A percentile compares a stretch with the other conserved stretches of the same genome.
phyloP scores from a whole-genome alignment of 345 rosid genomes.

The Reutealis trisperma region DNA sequence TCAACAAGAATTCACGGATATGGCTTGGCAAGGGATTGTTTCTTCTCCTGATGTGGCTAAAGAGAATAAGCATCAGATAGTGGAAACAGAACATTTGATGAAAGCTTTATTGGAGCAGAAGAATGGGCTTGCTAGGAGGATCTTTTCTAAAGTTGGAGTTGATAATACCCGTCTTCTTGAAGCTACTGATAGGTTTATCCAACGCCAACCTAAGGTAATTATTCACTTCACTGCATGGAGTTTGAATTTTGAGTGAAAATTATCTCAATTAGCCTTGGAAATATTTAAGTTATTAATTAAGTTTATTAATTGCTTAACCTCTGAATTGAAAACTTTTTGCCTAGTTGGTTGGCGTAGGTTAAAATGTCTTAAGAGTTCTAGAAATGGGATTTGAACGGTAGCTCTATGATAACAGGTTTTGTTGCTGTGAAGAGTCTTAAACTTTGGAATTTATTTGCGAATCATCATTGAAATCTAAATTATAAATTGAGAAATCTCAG shows the following conservation, averaged over 20 bases:
- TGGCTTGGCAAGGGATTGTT: constrained; percentile 99
- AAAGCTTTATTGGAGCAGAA: constrained; percentile 93
- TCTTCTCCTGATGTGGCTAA: constrained; percentile 93
- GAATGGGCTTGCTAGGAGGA: constrained; percentile 96
- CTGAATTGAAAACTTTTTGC: not conserved
- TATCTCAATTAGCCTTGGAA: no score
- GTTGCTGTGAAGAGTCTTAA: not conserved
- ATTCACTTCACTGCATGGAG: no score
- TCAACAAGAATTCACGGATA: constrained; percentile 93
- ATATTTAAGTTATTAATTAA: not conserved
- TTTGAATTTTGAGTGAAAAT: no score
- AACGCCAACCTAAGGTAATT: constrained; percentile 93
- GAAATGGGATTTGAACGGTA: not conserved
- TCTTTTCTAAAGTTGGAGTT: constrained; percentile 78
- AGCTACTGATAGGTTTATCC: constrained; percentile 83
- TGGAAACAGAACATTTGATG: constrained; percentile 98
- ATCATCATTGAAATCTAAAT: not conserved
- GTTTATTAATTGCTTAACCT: not conserved
- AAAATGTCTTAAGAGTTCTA: not conserved
- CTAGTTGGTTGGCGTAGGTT: not conserved
- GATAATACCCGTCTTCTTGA: constrained; percentile 91
- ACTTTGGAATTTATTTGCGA: not conserved
- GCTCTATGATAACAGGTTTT: not conserved
- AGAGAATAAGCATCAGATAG: constrained; percentile 95
- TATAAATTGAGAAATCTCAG: not conserved